Conservation (phyloP, 1,284 basidiomycete genomes). For the Leccinum solheimii region DNA sequence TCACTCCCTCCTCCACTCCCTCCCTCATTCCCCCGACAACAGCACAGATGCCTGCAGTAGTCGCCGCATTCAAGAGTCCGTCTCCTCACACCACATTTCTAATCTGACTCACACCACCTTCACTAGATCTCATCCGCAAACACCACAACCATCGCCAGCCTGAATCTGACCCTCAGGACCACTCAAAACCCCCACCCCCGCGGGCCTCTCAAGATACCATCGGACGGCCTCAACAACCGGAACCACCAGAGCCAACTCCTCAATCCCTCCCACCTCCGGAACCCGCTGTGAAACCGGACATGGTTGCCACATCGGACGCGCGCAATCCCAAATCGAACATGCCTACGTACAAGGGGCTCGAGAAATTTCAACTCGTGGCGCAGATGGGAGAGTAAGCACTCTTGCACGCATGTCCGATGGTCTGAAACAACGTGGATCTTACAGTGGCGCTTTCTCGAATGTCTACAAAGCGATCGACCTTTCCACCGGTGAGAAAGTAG, state of each 20-base stretch:
- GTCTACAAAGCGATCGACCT: conserved; percentile 93
- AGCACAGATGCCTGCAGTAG: conserved; percentile 43
- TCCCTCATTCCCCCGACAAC: conserved; percentile 4
- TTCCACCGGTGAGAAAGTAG: conserved; percentile 79
- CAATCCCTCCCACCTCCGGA: conserved; percentile 34
- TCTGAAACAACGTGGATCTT: conserved; percentile 10
- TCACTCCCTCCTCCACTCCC: conserved; percentile 1
- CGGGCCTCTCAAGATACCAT: conserved; percentile 35
- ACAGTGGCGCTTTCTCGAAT: conserved; percentile 94
- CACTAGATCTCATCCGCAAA: conserved; percentile 81
- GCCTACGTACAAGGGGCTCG: conserved; percentile 83
- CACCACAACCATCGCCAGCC: conserved; percentile 53
- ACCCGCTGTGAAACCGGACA: conserved; percentile 60
- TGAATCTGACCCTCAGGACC: conserved; percentile 35
- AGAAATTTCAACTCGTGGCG: conserved; percentile 77
- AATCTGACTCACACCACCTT: conserved; percentile 24
- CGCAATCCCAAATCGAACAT: conserved; percentile 73
- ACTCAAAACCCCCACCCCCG: conserved; percentile 31
- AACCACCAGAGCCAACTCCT: conserved; percentile 37
- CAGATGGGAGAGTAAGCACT: conserved; percentile 94
- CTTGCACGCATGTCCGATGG: conserved; percentile 2
- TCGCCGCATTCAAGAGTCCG: conserved; percentile 74
- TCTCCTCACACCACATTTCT: conserved; percentile 9
- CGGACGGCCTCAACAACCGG: conserved; percentile 30
- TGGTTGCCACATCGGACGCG: conserved; percentile 74